Percentiles rank a stretch among this genome's conserved stretches.
Conservation (phyloP, 805 yeast species). For the Wickerhamomyces pijperi region DNA sequence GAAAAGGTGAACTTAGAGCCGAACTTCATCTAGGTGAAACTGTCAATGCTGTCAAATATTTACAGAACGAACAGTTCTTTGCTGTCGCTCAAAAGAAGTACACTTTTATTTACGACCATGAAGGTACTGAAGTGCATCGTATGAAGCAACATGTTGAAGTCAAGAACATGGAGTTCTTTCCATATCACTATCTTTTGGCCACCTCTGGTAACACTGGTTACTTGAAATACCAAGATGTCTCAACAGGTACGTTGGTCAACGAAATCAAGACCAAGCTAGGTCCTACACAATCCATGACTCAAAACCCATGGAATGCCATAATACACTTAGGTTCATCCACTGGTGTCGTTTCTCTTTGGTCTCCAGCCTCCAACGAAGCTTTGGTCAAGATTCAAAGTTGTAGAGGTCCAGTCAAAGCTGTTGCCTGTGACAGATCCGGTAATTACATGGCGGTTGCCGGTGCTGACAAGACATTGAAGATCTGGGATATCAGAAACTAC, state of each 20-base stretch:
- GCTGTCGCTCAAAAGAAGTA: constrained; percentile 97
- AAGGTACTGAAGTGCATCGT: constrained; percentile 87
- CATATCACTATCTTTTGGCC: constrained; percentile 81
- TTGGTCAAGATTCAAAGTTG: constrained; percentile 71
- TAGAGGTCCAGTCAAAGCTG: constrained; percentile 77
- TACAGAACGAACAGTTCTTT: constrained; percentile 86
- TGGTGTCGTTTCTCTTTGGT: constrained; percentile 89
- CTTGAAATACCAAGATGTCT: constrained; percentile 87
- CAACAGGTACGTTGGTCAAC: constrained; percentile 79
- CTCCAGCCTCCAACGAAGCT: constrained; percentile 81
- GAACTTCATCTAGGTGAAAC: constrained; percentile 85
- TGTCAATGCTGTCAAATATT: constrained; percentile 77
- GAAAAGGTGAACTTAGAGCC: constrained; percentile 68
- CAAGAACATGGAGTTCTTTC: constrained; percentile 74
- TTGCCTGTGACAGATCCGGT: constrained; percentile 87
- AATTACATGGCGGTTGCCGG: constrained; percentile 90
- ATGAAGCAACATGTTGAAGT: constrained; percentile 84
- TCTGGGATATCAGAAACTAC: constrained; percentile 89
- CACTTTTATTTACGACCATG: constrained; percentile 82
- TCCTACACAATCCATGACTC: constrained; percentile 79
- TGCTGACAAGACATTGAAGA: constrained; percentile 69
- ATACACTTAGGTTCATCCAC: constrained; percentile 88
- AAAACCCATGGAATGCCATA: constrained; percentile 93
- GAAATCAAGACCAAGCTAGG: constrained; percentile 85
- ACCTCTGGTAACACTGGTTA: constrained; percentile 86